phyloP scores from a whole-genome alignment of 1,139 yeast genomes.

The Debaryomyces psychrophilus region DNA sequence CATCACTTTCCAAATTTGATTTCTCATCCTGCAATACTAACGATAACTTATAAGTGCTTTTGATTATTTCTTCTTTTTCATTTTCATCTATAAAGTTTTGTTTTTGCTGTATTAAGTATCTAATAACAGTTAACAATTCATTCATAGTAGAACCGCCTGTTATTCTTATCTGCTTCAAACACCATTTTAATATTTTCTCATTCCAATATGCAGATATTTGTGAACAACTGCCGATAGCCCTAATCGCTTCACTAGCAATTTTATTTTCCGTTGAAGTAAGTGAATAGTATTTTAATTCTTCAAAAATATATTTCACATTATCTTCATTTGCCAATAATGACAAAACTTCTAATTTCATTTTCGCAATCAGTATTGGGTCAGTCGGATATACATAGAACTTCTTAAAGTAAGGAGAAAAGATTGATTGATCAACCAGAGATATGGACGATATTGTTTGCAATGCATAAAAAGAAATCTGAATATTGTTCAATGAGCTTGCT shows the following conservation, averaged over 20 bases:
- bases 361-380: constrained; percentile 53
- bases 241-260: constrained; percentile 58
- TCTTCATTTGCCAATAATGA: constrained; percentile 57
- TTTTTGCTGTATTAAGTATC: constrained; percentile 70
- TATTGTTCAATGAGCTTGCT: constrained; percentile 30
- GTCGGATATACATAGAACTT: constrained; percentile 63
- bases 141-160: constrained; percentile 44
- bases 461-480: constrained; percentile 40
- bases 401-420: constrained; percentile 51
- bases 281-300: constrained; percentile 71
- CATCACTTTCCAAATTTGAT: constrained; percentile 45
- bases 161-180: constrained; percentile 35
- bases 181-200: constrained; percentile 44
- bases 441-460: constrained; percentile 47
- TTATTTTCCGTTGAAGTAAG: constrained; percentile 36
- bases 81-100: constrained; percentile 26
- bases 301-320: constrained; percentile 56
- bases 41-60: constrained; percentile 44
- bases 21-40: constrained; percentile 29
- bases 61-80: constrained; percentile 31
- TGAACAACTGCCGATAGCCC: constrained; percentile 59
- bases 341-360: constrained; percentile 65
- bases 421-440: constrained; percentile 36
- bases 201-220: constrained; percentile 41
- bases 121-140: constrained; percentile 67